phyloP scores from a whole-genome alignment of 1,284 basidiomycete genomes.

The Ganoderma meredithae region DNA sequence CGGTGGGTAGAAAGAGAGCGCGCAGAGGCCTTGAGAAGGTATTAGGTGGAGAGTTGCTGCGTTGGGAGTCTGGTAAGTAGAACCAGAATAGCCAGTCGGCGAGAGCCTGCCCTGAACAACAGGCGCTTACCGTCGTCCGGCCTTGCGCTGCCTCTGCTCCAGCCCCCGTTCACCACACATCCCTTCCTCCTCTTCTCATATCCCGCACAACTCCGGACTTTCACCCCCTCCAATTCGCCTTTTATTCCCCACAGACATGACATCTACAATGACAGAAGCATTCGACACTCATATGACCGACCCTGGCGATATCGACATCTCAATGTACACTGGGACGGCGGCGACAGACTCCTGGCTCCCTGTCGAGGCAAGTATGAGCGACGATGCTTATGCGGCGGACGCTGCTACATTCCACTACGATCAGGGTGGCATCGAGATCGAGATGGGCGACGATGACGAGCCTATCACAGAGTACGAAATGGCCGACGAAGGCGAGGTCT shows the following conservation, averaged over 20 bases:
- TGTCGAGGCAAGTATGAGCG: conserved; percentile 69
- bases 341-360: conserved; percentile 60
- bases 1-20: not conserved
- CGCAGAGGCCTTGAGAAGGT: not conserved
- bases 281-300: conserved; percentile 76
- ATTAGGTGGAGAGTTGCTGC: conserved; percentile 10
- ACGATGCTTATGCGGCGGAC: conserved; percentile 48
- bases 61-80: not conserved
- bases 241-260: conserved; percentile 37
- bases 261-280: conserved; percentile 52
- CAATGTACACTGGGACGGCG: conserved; percentile 57
- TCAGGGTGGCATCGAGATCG: conserved; percentile 65
- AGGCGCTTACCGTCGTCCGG: not conserved
- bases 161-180: not conserved
- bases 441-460: conserved; percentile 69
- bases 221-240: not conserved
- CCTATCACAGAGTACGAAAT: conserved; percentile 75
- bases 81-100: conserved; percentile 10
- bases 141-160: conserved; percentile 1
- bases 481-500: conserved; percentile 58
- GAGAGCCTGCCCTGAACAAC: conserved; percentile 25
- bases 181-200: not conserved
- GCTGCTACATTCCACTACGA: conserved; percentile 40
- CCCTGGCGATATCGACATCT: conserved; percentile 65
- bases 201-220: conserved; percentile 2